Conservation (phyloP, 1,284 basidiomycete species). For the Flammula alnicola region DNA sequence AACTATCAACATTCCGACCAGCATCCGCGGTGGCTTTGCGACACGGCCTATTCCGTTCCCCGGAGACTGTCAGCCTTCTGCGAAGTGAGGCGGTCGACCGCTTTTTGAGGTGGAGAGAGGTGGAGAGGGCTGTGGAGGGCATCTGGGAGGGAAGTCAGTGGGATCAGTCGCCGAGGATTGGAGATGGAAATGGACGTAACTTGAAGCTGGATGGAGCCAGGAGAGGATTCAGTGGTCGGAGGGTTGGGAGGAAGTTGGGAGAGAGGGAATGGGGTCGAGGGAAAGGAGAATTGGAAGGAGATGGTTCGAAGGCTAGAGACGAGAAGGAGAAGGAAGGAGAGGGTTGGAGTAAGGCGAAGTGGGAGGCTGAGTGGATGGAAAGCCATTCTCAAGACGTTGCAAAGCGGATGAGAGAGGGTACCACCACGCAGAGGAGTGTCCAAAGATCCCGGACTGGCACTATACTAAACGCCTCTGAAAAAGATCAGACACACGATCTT, state of each 20-base stretch:
- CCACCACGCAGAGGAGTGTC: constrained; percentile 24
- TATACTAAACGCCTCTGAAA: background rate
- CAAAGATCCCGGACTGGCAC: constrained; percentile 2
- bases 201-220: no score
- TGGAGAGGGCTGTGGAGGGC: constrained; percentile 52
- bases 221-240: no score
- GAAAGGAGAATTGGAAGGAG: background rate
- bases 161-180: no score
- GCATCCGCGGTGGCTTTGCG: constrained; percentile 54
- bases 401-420: constrained; percentile 40
- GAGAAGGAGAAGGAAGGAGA: constrained; percentile 9
- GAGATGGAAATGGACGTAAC: no score
- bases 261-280: constrained; percentile 24
- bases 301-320: no score
- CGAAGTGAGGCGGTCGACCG: constrained; percentile 68
- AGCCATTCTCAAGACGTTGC: constrained; percentile 63
- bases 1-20: constrained; percentile 61
- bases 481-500: no score
- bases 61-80: constrained; percentile 57
- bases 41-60: constrained; percentile 60
- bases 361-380: constrained; percentile 68
- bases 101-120: constrained; percentile 73
- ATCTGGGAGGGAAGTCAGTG: no score
- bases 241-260: constrained; percentile 18
- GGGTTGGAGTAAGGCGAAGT: constrained; percentile 58